phyloP scores from a whole-genome alignment of 768 basidiomycete genomes.

The Boletus rubroflammeus region DNA sequence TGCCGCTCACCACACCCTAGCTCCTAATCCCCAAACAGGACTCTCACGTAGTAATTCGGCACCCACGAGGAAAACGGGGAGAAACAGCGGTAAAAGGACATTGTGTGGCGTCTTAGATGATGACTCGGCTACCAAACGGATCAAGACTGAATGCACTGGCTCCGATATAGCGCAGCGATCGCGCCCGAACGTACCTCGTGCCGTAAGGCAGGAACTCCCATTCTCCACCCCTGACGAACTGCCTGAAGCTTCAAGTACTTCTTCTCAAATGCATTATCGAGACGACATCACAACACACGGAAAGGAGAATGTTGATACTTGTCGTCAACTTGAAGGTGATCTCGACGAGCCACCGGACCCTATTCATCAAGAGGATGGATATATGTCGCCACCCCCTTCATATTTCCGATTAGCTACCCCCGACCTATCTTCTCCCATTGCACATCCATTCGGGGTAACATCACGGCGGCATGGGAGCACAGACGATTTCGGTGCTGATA shows the following conservation, averaged over 20 bases:
- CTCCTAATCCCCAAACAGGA: conserved; percentile 25
- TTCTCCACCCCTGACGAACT: conserved; percentile 5
- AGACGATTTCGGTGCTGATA: conserved; percentile 51
- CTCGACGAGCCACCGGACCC: conserved; percentile 37
- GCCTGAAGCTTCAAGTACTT: conserved; percentile 33
- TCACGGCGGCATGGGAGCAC: conserved; percentile 4
- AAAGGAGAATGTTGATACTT: conserved; percentile 39
- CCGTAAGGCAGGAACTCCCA: conserved; percentile 12
- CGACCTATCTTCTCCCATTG: conserved; percentile 64
- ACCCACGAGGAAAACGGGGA: conserved; percentile 40
- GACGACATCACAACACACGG: conserved; percentile 41
- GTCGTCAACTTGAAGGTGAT: conserved; percentile 39
- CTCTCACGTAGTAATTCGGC: conserved; percentile 28
- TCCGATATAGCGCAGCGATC: conserved; percentile 31
- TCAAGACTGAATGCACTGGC: conserved; percentile 28
- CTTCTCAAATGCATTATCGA: conserved; percentile 32
- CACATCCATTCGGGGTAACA: conserved; percentile 26
- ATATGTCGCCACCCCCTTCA: conserved; percentile 67
- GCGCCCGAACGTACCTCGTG: conserved; percentile 10
- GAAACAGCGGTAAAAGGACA: conserved; percentile 73
- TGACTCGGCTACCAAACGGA: conserved; percentile 53
- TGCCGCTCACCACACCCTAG: conserved; percentile 27
- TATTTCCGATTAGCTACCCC: conserved; percentile 47
- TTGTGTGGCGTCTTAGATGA: conserved; percentile 67
- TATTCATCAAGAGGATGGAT: conserved; percentile 77